Base-by-base conservation (phyloP, 495 filamentous ascomycete species). In the Beverwykella pulmonaria region DNA sequence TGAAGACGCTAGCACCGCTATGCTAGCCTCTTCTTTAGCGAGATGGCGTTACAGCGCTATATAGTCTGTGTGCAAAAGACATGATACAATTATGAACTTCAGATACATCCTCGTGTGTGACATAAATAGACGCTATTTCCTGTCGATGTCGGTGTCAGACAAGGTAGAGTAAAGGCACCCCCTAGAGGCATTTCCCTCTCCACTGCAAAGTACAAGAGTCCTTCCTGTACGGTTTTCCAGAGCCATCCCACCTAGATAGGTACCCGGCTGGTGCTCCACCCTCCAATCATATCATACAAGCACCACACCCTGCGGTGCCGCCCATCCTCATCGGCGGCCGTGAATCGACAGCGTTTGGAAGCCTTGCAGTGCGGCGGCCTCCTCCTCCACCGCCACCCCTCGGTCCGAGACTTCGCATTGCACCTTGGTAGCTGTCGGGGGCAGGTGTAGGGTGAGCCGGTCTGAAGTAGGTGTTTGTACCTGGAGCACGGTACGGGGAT, bases 281-380 rank as follows among this genome's bases (percentile, higher is more conserved):
- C 39, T 44, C 39, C 54, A 17, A 14, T 44, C 57, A 56, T 26
- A 56, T 44, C 57, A 56, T 26, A 56, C 67, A 69, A 46, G 67
- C 60, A 25, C 67, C 67, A 65, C 67, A 69, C 17, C 46, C 36
- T 1, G 60, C 53, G 23, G 60, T 30, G 6, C 47, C 61, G 0
- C 27, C 54, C 44, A 69, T 44, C 47, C 49, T 53, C 60, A 69
- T 7, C 48, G 67, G 48, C 20, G 60, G 54, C 36, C 67, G n/a
- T 0, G 32, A 50, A 48, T 69, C 67, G 19, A 26, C 19, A 22
- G 48, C 59, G 2, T 20, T 17, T 20, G 26, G 50, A 8, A 68
- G 14, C 32, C 65, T 58, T 2, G 59, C 65, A 10, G 54, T 53
- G 9, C 27, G 27, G 48, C 64, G 30, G 7, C 25, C 39, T 12